Percentiles rank a stretch among this genome's conserved stretches.
Conservation (phyloP, 148 eudicot genomes). For the Nyssa sinensis region DNA sequence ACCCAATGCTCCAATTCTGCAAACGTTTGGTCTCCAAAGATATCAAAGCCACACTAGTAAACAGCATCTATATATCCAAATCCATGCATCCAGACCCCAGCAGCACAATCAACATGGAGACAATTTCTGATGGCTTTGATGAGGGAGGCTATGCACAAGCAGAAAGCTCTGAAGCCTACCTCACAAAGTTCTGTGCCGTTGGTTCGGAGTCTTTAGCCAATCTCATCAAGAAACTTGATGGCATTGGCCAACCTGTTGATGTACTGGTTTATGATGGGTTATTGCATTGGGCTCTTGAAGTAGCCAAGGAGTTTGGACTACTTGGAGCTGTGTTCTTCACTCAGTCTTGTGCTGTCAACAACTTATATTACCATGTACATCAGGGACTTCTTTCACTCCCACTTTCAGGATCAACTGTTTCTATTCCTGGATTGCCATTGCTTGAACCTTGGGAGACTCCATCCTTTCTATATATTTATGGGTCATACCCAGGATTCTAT, state of each 20-base stretch:
- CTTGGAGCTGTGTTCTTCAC: constrained; percentile 44
- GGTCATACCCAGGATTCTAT: constrained; percentile 28
- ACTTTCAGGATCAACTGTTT: constrained; percentile 15
- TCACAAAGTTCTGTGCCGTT: constrained; percentile 17
- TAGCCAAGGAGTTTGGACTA: constrained; percentile 37
- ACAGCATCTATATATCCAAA: constrained; percentile 31
- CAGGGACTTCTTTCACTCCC: constrained; percentile 24
- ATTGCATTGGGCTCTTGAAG: constrained; percentile 47
- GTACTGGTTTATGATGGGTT: constrained; percentile 42
- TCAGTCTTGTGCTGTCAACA: constrained; percentile 42
- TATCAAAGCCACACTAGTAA: constrained; percentile 36
- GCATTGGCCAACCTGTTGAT: constrained; percentile 31
- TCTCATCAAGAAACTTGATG: constrained; percentile 22
- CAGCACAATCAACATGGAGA: constrained; percentile 18
- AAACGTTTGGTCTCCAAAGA: constrained; percentile 42
- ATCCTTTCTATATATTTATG: constrained; percentile 27
- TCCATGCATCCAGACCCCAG: constrained; percentile 11
- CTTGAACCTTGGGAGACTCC: constrained; percentile 30
- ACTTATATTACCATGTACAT: constrained; percentile 41
- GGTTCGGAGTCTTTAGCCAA: constrained; percentile 27
- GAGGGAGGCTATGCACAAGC: constrained; percentile 29
- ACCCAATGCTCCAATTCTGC: constrained; percentile 55
- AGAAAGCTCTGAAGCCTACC: constrained; percentile 24
- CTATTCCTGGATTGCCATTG: constrained; percentile 46
- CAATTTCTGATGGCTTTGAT: constrained; percentile 45